These are phyloP conservation scores for Chalciporus sp. DNA, from an alignment of 1,284 basidiomycete species.

Conservation along the genomic window DNA sequence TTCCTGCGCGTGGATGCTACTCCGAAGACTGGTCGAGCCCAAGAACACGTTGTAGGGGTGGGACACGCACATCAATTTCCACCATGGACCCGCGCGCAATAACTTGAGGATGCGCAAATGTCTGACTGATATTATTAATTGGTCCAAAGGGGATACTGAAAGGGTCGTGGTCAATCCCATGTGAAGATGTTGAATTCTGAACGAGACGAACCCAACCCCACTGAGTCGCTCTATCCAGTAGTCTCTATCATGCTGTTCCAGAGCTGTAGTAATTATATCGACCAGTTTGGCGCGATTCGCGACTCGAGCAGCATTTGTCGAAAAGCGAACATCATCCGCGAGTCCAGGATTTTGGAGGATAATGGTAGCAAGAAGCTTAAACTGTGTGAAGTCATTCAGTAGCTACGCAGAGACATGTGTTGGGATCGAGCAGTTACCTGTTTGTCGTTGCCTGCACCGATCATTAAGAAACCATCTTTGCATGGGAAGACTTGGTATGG, in stretches of 20 bases:
- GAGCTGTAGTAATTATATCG: conserved; percentile 65
- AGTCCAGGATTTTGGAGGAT: conserved; percentile 64
- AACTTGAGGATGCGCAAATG: conserved; percentile 91
- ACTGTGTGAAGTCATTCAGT: conserved; percentile 48
- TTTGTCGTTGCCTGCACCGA: conserved; percentile 90
- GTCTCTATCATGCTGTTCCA: conserved; percentile 60
- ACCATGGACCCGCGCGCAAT: conserved; percentile 61
- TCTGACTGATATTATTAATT: conserved; percentile 90
- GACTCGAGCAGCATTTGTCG: conserved; percentile 78
- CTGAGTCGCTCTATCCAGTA: conserved; percentile 77
- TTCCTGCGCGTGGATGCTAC: conserved; percentile 79
- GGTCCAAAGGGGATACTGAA: conserved; percentile 86
- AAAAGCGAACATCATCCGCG: conserved; percentile 61
- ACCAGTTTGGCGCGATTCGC: conserved; percentile 75
- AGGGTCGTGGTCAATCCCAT: conserved; percentile 10
- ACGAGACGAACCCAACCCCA: conserved; percentile 66
- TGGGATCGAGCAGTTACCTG: conserved; percentile 53
- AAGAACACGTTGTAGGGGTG: conserved; percentile 15
- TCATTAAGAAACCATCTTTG: conserved; percentile 89
- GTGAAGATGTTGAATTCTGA: conserved; percentile 5
- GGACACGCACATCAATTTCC: conserved; percentile 58
- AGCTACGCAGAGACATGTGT: neutral
- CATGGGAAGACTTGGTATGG: conserved; percentile 93
- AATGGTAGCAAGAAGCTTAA: conserved; percentile 61
- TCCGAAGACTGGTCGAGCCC: conserved; percentile 11